These are phyloP conservation scores for Argentina anserina DNA, from an alignment of 306 rosid species.

Conservation along the genomic window DNA sequence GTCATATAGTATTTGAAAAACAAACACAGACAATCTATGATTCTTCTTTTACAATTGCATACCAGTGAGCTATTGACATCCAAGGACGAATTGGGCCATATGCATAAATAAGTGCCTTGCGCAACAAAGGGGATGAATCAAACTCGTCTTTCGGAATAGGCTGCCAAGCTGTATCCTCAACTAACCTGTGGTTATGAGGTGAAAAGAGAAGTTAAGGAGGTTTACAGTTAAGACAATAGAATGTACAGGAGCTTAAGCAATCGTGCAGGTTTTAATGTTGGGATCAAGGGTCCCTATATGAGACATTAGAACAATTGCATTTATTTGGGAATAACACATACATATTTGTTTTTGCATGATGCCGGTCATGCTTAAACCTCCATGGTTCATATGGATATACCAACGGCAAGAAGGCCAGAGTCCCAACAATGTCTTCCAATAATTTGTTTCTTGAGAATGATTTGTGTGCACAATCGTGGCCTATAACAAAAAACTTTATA, in stretches of 20 bases:
- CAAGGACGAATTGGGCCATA: constrained; percentile 87
- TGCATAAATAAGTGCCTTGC: constrained; percentile 71
- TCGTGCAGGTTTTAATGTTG: too few species aligned
- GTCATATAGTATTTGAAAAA: constrained; percentile 7
- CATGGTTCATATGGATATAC: constrained; percentile 97
- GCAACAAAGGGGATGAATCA: constrained; percentile 59
- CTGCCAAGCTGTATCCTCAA: constrained; percentile 94
- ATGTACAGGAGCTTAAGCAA: too few species aligned
- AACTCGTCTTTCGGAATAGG: constrained; percentile 79
- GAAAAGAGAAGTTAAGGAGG: constrained; percentile 4
- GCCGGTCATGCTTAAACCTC: constrained; percentile 95
- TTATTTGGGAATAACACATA: constrained; percentile 28
- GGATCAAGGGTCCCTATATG: neutral
- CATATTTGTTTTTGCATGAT: constrained; percentile 99
- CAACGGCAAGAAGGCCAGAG: constrained; percentile 85
- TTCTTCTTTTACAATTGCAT: neutral
- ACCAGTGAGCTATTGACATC: constrained; percentile 99
- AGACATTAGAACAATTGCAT: neutral
- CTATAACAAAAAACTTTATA: constrained; percentile 85
- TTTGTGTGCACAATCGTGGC: constrained; percentile 97
- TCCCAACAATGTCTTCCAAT: constrained; percentile 93
- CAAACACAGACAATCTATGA: neutral
- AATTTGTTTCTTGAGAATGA: constrained; percentile 92
- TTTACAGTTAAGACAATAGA: neutral
- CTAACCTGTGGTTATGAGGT: constrained; percentile 50